Evolutionary conservation across 352 stramenopile species (phyloP).

Genomic region (Thraustotheca clavata): DNA sequence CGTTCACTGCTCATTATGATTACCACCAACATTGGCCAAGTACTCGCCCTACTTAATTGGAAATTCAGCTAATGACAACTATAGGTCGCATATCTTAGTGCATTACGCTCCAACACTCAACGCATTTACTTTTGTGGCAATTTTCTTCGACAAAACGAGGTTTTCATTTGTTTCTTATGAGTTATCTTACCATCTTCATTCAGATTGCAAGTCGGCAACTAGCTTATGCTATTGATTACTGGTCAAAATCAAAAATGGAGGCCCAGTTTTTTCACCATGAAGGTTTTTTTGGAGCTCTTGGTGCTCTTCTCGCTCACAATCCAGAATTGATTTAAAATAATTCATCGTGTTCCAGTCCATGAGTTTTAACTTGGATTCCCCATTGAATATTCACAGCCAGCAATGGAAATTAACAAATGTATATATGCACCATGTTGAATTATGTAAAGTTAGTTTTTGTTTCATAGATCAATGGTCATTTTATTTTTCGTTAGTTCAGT

Average conservation of each 20-base stretch:
- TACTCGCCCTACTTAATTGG: conserved; percentile 1
- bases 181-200: conserved; percentile 21
- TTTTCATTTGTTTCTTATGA: conserved; percentile 20
- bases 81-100: conserved; percentile 94
- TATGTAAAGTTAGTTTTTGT: too few relatives aligned
- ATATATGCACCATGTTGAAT: too few relatives aligned
- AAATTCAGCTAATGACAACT: background rate
- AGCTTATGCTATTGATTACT: conserved; percentile 95
- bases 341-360: too few relatives aligned
- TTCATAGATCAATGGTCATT: too few relatives aligned
- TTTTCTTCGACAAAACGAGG: conserved; percentile 95
- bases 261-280: conserved; percentile 92
- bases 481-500: too few relatives aligned
- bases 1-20: conserved; percentile 96
- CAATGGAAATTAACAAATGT: too few relatives aligned
- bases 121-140: conserved; percentile 95
- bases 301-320: conserved; percentile 82
- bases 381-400: too few relatives aligned
- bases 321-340: conserved; percentile 2
- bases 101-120: conserved; percentile 83
- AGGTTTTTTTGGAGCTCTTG: conserved; percentile 96
- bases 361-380: too few relatives aligned
- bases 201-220: conserved; percentile 83
- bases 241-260: conserved; percentile 88
- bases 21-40: conserved; percentile 95